Evolutionary conservation across 1,139 yeast species (phyloP).

Genomic region (Eremothecium cymbalariae): DNA sequence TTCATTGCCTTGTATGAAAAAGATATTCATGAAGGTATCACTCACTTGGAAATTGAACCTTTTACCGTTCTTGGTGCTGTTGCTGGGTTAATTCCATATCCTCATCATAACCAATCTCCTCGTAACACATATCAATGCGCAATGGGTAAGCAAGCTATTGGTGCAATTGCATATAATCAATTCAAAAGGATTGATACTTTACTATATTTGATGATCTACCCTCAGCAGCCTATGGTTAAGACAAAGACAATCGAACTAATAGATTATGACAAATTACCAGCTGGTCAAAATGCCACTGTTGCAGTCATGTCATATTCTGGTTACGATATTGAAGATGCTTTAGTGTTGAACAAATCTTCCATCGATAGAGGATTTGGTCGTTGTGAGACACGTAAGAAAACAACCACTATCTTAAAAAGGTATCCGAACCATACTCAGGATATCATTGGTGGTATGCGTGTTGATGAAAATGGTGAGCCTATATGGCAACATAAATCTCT

Average conservation of each 20-base stretch:
- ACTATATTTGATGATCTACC: constrained; percentile 90
- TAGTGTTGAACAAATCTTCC: constrained; percentile 85
- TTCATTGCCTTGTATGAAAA: constrained; percentile 83
- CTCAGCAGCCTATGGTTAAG: constrained; percentile 98
- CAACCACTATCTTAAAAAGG: constrained; percentile 78
- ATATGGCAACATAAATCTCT: constrained; percentile 78
- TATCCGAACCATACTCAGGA: constrained; percentile 93
- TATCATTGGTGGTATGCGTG: constrained; percentile 83
- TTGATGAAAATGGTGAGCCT: constrained; percentile 69
- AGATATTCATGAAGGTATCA: constrained; percentile 48
- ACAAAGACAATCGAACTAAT: constrained; percentile 94
- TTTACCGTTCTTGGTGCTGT: constrained; percentile 96
- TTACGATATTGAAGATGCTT: constrained; percentile 98
- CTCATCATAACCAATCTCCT: constrained; percentile 98
- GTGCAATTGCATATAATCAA: constrained; percentile 96
- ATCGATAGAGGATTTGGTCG: constrained; percentile 97
- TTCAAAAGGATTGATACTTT: constrained; percentile 92
- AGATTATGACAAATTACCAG: constrained; percentile 92
- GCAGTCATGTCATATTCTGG: constrained; percentile 99
- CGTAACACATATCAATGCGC: constrained; percentile 99
- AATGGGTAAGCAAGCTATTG: constrained; percentile 99
- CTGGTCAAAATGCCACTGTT: constrained; percentile 98
- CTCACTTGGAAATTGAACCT: constrained; percentile 94
- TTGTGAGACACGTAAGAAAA: constrained; percentile 93
- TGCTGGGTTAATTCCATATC: constrained; percentile 98